Base-by-base conservation (phyloP, 352 stramenopile species). In the Aphanomyces cochlioides region DNA sequence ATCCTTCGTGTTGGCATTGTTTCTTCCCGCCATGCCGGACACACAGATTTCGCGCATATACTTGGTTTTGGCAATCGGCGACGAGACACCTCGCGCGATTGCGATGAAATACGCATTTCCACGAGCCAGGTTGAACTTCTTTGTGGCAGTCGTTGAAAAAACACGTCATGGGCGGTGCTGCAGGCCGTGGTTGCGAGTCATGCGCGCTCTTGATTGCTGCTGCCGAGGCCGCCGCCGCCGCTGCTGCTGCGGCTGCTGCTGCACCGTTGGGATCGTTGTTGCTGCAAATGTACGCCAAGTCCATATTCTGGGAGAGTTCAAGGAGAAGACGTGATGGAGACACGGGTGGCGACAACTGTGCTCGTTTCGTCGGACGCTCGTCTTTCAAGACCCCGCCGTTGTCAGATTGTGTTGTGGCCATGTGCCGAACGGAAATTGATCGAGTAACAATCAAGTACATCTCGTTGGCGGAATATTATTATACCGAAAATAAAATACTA, bases 71-170 rank as follows among this genome's bases (percentile, higher is more conserved):
- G 56, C 56, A 63, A 38, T 37, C 56, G 8, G 34, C 13, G 17
- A 63, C 56, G 56, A 37, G 38, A 38, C 56, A 63, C 7, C 38
- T 34, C 10, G 19, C 56, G 56, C 56, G 56, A 38, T 37, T 63
- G 28, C 56, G 56, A n/a, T 63, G 56, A 38, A 63, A 63, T 0
- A 41, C 34, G 28, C 56, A 63, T 38, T 63, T 63, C 28, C 4
- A 21, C 36, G 37, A 57, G 34, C 47, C 47, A 7, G 21, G 8
- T n/a, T 54, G 17, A 28, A 41, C 60, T 13, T 19, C 10, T 13
- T 67, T 67, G 34, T 13, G 45, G 28, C 60, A 67, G 8, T 41
- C 60, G 21, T 67, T 67, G 39, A 67, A 67, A 17, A 19, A 28
- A 37, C 60, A 67, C 8, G 28, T 67, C 43, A 10, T 28, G 10